Percentiles rank a stretch among this genome's conserved stretches.
Conservation (phyloP, 768 basidiomycete species). For the Strobilomyces echinocephalus region DNA sequence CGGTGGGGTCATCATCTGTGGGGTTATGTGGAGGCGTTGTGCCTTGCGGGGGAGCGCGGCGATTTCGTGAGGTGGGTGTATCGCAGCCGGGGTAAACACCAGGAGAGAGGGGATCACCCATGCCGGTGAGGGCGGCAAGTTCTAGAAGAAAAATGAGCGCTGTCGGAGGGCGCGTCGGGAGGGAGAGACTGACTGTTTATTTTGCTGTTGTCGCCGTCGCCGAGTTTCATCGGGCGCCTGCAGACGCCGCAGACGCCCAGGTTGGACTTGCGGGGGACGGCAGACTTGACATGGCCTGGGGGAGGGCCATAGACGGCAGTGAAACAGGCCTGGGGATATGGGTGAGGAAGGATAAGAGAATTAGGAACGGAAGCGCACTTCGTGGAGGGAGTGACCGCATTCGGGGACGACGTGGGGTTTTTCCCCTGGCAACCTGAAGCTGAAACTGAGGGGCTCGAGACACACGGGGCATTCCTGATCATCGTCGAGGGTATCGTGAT, state of each 20-base stretch:
- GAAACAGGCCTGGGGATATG: slow-evolving; percentile 74
- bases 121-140: slow-evolving; percentile 89
- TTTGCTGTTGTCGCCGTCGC: slow-evolving; percentile 75
- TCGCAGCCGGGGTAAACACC: slow-evolving; percentile 69
- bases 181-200: slow-evolving; percentile 72
- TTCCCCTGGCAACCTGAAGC: slow-evolving; percentile 90
- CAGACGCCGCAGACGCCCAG: slow-evolving; percentile 97
- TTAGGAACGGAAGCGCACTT: slow-evolving; percentile 39
- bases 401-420: slow-evolving; percentile 97
- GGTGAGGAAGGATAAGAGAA: background rate
- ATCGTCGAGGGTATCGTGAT: slow-evolving; percentile 57
- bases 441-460: slow-evolving; percentile 89
- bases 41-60: slow-evolving; percentile 20
- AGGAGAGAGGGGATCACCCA: slow-evolving; percentile 58
- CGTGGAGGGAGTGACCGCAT: slow-evolving; percentile 97
- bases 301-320: slow-evolving; percentile 93
- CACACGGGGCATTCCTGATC: slow-evolving; percentile 96
- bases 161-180: background rate
- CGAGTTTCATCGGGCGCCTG: slow-evolving; percentile 92
- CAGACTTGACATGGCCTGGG: slow-evolving; percentile 49
- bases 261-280: slow-evolving; percentile 65
- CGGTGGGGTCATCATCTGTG: slow-evolving; percentile 82
- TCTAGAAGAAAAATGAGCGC: slow-evolving; percentile 46
- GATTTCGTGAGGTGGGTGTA: slow-evolving; percentile 36
- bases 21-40: slow-evolving; percentile 49